Evolutionary conservation across 1,284 basidiomycete species (phyloP).

Genomic region (Xerocomus nothofagi): DNA sequence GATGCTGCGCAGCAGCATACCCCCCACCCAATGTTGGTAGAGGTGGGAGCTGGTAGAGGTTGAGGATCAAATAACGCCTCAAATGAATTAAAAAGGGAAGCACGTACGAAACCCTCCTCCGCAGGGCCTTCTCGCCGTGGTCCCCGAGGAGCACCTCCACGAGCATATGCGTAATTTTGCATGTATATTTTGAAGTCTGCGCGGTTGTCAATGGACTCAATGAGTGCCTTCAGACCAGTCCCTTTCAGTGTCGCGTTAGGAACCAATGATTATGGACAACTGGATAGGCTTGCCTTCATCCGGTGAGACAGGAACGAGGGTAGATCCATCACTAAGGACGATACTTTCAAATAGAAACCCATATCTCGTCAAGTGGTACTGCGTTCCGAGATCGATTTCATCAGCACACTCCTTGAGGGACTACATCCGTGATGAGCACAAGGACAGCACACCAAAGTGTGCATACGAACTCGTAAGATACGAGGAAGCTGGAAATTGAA

Average conservation of each 20-base stretch:
- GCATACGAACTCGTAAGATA: constrained; percentile 76
- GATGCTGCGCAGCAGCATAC: constrained; percentile 29
- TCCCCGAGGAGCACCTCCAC: constrained; percentile 63
- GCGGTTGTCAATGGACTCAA: constrained; percentile 92
- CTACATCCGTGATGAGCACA: constrained; percentile 42
- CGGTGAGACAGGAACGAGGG: constrained; percentile 71
- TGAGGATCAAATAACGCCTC: constrained; percentile 6
- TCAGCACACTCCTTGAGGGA: constrained; percentile 95
- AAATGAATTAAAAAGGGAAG: constrained; percentile 14
- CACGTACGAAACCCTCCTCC: constrained; percentile 84
- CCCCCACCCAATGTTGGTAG: constrained; percentile 47
- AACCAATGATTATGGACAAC: constrained; percentile 3
- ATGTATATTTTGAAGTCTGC: constrained; percentile 95
- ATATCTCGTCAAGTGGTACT: constrained; percentile 95
- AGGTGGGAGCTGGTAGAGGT: constrained; percentile 55
- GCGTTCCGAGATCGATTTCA: constrained; percentile 94
- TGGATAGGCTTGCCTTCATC: constrained; percentile 49
- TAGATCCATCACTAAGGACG: constrained; percentile 84
- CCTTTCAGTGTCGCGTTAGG: constrained; percentile 38
- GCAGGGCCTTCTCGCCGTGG: constrained; percentile 80
- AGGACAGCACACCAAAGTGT: constrained; percentile 1
- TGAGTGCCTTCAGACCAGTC: constrained; percentile 81
- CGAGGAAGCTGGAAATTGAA: constrained; percentile 96
- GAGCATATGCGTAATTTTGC: constrained; percentile 92
- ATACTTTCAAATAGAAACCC: constrained; percentile 94